phyloP scores from a whole-genome alignment of 1,284 basidiomycete species.

The Ustilago shanxiensis region DNA sequence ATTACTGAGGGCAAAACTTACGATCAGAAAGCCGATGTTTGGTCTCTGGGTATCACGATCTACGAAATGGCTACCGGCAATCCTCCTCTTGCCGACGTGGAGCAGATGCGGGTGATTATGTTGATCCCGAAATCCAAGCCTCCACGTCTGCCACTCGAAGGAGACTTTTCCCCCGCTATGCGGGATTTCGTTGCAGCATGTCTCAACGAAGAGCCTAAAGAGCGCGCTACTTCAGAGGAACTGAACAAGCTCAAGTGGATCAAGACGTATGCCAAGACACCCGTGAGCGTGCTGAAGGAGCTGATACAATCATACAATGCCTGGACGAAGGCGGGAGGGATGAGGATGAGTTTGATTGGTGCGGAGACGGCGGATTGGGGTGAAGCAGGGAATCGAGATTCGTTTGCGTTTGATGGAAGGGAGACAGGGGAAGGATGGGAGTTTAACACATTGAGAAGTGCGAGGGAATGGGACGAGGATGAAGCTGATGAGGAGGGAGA shows the following conservation, averaged over 20 bases:
- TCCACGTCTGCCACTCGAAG: constrained; percentile 82
- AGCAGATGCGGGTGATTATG: constrained; percentile 88
- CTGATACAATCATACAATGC: constrained; percentile 81
- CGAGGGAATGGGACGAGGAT: constrained; percentile 39
- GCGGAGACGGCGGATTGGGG: constrained; percentile 55
- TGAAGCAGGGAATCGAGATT: constrained; percentile 54
- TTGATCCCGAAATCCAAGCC: constrained; percentile 89
- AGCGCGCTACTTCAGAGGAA: constrained; percentile 91
- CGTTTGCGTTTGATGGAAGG: constrained; percentile 57
- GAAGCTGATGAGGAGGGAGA: constrained; percentile 26
- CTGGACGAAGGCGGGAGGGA: constrained; percentile 84
- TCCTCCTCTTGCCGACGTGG: constrained; percentile 69
- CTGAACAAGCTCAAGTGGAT: constrained; percentile 94
- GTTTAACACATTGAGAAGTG: constrained; percentile 46
- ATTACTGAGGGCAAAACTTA: constrained; percentile 71
- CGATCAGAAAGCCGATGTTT: constrained; percentile 60
- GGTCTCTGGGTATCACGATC: constrained; percentile 58
- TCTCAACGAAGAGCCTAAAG: constrained; percentile 82
- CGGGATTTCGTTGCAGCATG: constrained; percentile 89
- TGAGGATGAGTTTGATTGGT: constrained; percentile 79
- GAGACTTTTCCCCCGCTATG: constrained; percentile 83
- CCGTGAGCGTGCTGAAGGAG: constrained; percentile 79
- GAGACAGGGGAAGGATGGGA: constrained; percentile 61
- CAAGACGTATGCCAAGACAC: constrained; percentile 79
- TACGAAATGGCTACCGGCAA: constrained; percentile 61